These are phyloP conservation scores for Ceratobasidium sp. DNA, from an alignment of 1,284 basidiomycete genomes.

Conservation along the genomic window DNA sequence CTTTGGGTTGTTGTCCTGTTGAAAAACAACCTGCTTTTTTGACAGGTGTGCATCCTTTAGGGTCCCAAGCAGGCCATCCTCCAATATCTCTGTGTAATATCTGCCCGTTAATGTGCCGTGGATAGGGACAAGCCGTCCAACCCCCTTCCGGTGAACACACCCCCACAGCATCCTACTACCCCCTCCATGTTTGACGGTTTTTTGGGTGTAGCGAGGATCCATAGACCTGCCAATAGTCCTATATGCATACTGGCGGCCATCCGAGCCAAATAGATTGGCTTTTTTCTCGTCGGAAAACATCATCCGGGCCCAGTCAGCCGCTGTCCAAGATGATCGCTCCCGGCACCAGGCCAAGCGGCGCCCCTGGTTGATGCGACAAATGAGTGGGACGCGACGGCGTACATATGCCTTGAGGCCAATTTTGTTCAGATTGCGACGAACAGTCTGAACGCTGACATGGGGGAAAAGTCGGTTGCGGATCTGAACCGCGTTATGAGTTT, in stretches of 20 bases:
- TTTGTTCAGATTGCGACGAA: background rate
- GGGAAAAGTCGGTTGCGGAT: background rate
- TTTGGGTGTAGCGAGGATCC: background rate
- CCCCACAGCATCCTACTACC: too few relatives aligned
- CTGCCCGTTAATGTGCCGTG: background rate
- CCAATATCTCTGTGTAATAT: background rate
- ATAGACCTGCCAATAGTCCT: background rate
- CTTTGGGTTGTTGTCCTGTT: slow-evolving; percentile 18
- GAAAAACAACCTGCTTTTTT: background rate
- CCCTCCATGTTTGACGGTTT: slow-evolving; percentile 1
- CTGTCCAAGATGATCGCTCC: background rate
- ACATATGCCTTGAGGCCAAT: background rate
- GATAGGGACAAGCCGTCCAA: background rate
- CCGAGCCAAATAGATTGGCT: background rate
- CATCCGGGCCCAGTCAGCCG: background rate
- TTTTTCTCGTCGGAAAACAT: background rate
- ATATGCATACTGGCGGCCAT: background rate
- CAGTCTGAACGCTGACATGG: background rate
- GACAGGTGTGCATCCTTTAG: background rate
- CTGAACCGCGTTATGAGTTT: slow-evolving; percentile 4
- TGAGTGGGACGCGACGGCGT: background rate
- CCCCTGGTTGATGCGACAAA: background rate
- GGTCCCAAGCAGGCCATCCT: background rate
- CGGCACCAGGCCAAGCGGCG: background rate
- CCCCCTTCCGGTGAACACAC: background rate